phyloP scores from a whole-genome alignment of 352 stramenopile species.

The Phytophthora ramorum region DNA sequence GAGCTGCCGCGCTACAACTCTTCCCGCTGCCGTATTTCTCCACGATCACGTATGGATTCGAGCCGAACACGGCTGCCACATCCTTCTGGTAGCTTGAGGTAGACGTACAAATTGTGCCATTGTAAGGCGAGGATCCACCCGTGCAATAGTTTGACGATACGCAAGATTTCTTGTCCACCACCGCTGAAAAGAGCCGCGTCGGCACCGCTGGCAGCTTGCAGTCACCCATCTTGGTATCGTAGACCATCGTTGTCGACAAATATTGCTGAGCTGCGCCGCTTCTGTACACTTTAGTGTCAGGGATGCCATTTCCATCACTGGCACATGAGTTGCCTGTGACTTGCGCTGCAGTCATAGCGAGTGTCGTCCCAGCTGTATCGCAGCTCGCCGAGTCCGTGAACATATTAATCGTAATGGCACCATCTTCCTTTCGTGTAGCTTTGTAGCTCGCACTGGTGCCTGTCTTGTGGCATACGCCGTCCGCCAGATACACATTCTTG shows the following conservation, averaged over 20 bases:
- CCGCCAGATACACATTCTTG: not conserved
- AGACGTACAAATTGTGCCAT: slow-evolving; percentile 6
- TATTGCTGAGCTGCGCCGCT: not conserved
- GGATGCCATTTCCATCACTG: not conserved
- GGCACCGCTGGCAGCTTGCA: slow-evolving; percentile 3
- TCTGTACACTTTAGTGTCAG: slow-evolving; percentile 13
- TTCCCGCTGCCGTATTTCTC: slow-evolving; percentile 5
- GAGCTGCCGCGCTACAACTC: slow-evolving; percentile 3
- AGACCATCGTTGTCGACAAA: slow-evolving; percentile 2
- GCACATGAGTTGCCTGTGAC: slow-evolving; percentile 1
- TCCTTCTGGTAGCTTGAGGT: slow-evolving; percentile 8
- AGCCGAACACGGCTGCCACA: slow-evolving; percentile 1
- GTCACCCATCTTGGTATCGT: not conserved
- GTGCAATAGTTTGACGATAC: not conserved
- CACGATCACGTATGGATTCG: slow-evolving; percentile 14
- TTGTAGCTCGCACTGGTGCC: slow-evolving; percentile 1
- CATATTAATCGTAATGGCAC: not conserved
- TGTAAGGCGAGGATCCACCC: not conserved
- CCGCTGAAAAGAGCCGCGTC: not conserved
- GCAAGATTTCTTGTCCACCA: not conserved
- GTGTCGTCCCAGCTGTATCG: not conserved
- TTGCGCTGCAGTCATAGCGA: not conserved
- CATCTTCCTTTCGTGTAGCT: not conserved
- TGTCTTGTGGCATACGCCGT: slow-evolving; percentile 17
- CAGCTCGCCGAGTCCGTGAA: slow-evolving; percentile 4